These are phyloP conservation scores for Starmerella apicola DNA, from an alignment of 805 yeast genomes.

Conservation along the genomic window DNA sequence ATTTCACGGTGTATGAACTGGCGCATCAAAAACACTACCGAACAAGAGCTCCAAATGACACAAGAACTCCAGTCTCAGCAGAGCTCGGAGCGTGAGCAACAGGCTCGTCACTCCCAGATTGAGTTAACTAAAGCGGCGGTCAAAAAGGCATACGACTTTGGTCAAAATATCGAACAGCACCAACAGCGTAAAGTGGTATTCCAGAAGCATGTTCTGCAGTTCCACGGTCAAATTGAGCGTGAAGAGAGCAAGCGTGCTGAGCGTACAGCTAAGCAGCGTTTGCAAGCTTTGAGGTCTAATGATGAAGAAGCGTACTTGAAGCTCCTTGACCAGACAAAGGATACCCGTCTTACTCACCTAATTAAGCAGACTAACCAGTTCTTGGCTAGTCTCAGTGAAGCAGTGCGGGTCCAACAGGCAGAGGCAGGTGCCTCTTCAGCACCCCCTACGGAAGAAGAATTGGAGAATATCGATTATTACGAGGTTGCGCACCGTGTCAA, in stretches of 20 bases:
- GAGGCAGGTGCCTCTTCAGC: conserved; percentile 18
- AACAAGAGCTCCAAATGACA: conserved; percentile 54
- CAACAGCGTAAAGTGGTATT: conserved; percentile 18
- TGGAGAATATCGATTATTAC: conserved; percentile 66
- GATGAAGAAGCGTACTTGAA: conserved; percentile 97
- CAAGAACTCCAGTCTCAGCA: conserved; percentile 35
- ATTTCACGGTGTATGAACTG: conserved; percentile 82
- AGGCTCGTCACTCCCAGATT: conserved; percentile 27
- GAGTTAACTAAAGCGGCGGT: conserved; percentile 24
- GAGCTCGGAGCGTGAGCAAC: conserved; percentile 31
- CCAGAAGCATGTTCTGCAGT: conserved; percentile 31
- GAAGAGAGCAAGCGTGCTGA: conserved; percentile 87
- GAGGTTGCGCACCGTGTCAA: conserved; percentile 82
- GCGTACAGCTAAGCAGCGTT: conserved; percentile 91
- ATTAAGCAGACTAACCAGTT: conserved; percentile 83
- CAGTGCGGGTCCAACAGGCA: conserved; percentile 76
- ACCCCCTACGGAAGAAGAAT: conserved; percentile 25
- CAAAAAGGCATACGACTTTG: conserved; percentile 21
- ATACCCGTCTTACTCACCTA: conserved; percentile 91
- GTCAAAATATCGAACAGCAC: conserved; percentile 19
- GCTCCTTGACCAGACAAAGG: conserved; percentile 89
- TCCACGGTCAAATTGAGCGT: conserved; percentile 67
- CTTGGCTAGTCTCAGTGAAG: conserved; percentile 78
- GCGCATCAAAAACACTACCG: conserved; percentile 47
- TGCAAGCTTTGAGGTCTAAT: conserved; percentile 88